Conservation (phyloP, 2,329 filamentous ascomycete genomes). For the Elsinoe batatas region DNA sequence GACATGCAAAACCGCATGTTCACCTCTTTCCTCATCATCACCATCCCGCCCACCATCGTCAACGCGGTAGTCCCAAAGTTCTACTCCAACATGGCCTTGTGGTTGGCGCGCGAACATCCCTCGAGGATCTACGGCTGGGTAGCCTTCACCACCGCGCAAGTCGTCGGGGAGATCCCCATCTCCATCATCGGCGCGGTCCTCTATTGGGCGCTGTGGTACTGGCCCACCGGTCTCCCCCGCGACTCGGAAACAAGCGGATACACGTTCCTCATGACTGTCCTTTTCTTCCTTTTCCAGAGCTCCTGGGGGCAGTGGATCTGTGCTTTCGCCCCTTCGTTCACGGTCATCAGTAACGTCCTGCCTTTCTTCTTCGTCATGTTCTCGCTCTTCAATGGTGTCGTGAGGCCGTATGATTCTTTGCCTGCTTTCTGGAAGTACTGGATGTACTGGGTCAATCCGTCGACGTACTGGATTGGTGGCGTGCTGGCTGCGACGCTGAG, state of each 20-base stretch:
- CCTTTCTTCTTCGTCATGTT: constrained; percentile 78
- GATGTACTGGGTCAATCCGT: constrained; percentile 60
- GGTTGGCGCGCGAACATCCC: constrained; percentile 63
- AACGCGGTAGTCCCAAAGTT: constrained; percentile 71
- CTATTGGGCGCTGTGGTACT: constrained; percentile 72
- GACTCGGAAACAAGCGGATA: constrained; percentile 60
- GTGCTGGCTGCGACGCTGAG: constrained; percentile 55
- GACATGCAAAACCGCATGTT: constrained; percentile 74
- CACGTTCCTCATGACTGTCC: constrained; percentile 65
- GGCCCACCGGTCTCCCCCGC: constrained; percentile 57
- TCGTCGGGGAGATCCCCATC: constrained; percentile 62
- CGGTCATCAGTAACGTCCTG: constrained; percentile 64
- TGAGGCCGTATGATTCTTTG: constrained; percentile 55
- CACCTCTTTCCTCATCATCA: constrained; percentile 50
- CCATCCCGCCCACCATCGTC: constrained; percentile 58
- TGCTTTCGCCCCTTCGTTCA: constrained; percentile 69
- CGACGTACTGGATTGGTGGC: constrained; percentile 63
- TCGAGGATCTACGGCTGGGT: constrained; percentile 69
- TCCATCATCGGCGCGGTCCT: constrained; percentile 54
- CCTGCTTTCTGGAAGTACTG: constrained; percentile 65
- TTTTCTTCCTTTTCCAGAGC: constrained; percentile 67
- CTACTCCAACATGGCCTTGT: constrained; percentile 61
- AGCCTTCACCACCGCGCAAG: constrained; percentile 63
- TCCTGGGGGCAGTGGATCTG: constrained; percentile 79
- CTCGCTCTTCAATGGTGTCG: constrained; percentile 65